phyloP scores from a whole-genome alignment of 2,329 filamentous ascomycete species.

The Apiospora hydei region DNA sequence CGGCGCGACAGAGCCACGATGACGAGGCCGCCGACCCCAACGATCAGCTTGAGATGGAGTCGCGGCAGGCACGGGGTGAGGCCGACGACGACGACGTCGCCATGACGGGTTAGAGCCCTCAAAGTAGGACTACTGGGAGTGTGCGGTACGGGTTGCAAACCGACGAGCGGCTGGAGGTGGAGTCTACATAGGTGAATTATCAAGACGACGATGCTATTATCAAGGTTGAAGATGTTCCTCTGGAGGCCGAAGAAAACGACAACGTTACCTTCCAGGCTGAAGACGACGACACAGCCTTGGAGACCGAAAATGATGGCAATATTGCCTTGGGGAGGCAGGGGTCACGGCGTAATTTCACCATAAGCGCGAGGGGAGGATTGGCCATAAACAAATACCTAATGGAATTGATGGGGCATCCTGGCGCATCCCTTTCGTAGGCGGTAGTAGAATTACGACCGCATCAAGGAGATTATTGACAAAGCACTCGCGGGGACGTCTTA shows the following conservation, averaged over 20 bases:
- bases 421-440: not conserved
- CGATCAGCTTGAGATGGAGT: slow-evolving; percentile 63
- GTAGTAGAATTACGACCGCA: not conserved
- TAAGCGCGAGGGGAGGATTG: not conserved
- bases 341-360: not conserved
- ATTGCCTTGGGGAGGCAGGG: not conserved
- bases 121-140: no score
- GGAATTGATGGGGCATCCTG: not conserved
- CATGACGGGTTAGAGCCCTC: slow-evolving; percentile 61
- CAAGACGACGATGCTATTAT: not conserved
- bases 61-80: slow-evolving; percentile 52
- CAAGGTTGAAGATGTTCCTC: not conserved
- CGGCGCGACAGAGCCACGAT: slow-evolving; percentile 35
- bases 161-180: not conserved
- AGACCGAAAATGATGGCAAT: not conserved
- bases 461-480: not conserved
- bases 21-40: slow-evolving; percentile 52
- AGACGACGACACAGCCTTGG: not conserved
- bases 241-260: not conserved
- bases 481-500: not conserved
- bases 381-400: not conserved
- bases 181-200: not conserved
- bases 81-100: slow-evolving; percentile 60
- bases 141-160: not conserved
- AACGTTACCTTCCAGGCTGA: no score